These are phyloP conservation scores for Fraxinus cuspidata DNA, from an alignment of 257 asterid species.

Conservation along the genomic window DNA sequence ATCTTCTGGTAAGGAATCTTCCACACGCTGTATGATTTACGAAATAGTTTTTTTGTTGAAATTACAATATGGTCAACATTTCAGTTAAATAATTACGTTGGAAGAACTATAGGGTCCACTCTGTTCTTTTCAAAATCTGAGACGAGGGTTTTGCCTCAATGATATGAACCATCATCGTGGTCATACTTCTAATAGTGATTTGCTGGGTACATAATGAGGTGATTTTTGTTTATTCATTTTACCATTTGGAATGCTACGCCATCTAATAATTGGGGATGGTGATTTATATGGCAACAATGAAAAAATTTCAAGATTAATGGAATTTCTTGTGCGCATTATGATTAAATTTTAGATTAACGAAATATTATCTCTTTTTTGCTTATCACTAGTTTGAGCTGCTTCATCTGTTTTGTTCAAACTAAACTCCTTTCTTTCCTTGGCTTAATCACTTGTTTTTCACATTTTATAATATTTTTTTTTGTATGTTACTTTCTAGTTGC, in stretches of 20 bases:
- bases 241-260: neutral
- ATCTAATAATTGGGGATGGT: neutral
- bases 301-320: neutral
- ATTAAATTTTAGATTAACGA: no score
- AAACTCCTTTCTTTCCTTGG: neutral
- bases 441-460: slow-evolving; percentile 1
- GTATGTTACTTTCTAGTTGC: slow-evolving; percentile 30
- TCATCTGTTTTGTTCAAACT: neutral
- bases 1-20: neutral
- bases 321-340: neutral
- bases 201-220: neutral
- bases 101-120: neutral
- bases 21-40: neutral
- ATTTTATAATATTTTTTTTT: slow-evolving; percentile 1
- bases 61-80: neutral
- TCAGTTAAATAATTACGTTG: neutral
- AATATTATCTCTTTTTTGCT: no score
- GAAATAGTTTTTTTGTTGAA: neutral
- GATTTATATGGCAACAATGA: neutral
- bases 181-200: neutral
- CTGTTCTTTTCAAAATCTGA: neutral
- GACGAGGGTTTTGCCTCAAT: neutral
- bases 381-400: neutral
- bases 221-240: neutral
- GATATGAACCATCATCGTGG: neutral